Evolutionary conservation across 2,329 filamentous ascomycete genomes (phyloP).

Genomic region (Colletotrichum graminicola): DNA sequence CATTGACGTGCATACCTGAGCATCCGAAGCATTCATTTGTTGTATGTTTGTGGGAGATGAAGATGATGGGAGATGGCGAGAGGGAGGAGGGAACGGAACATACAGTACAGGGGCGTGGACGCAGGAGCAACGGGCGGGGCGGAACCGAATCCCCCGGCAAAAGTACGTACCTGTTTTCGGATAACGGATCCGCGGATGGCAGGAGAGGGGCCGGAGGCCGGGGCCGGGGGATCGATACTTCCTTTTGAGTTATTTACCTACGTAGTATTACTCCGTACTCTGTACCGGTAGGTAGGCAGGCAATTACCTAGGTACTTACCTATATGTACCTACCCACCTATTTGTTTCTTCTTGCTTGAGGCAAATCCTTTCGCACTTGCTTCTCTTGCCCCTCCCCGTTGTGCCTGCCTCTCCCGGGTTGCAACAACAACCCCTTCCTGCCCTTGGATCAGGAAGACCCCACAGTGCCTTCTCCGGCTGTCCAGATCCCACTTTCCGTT

Average conservation of each 20-base stretch:
- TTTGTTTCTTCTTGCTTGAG: too few relatives aligned
- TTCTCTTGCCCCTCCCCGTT: too few relatives aligned
- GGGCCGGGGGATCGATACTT: neutral
- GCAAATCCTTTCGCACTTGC: too few relatives aligned
- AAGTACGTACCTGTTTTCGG: conserved; percentile 6
- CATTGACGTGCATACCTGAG: neutral
- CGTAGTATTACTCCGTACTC: too few relatives aligned
- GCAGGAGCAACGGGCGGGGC: neutral
- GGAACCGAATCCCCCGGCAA: neutral
- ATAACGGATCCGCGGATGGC: neutral
- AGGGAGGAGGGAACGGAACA: too few relatives aligned
- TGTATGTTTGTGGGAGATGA: neutral
- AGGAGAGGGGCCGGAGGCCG: neutral
- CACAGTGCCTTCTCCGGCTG: neutral
- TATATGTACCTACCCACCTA: too few relatives aligned
- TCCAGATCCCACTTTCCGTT: neutral
- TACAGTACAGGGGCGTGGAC: neutral
- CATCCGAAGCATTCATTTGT: neutral
- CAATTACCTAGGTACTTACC: too few relatives aligned
- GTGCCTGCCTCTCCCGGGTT: too few relatives aligned
- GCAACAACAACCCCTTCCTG: neutral
- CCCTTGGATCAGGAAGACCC: too few relatives aligned
- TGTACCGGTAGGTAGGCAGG: too few relatives aligned
- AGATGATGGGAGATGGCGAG: neutral
- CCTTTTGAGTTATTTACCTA: too few relatives aligned